These are phyloP conservation scores for Argentina anserina DNA, from an alignment of 306 rosid genomes.

Conservation along the genomic window DNA sequence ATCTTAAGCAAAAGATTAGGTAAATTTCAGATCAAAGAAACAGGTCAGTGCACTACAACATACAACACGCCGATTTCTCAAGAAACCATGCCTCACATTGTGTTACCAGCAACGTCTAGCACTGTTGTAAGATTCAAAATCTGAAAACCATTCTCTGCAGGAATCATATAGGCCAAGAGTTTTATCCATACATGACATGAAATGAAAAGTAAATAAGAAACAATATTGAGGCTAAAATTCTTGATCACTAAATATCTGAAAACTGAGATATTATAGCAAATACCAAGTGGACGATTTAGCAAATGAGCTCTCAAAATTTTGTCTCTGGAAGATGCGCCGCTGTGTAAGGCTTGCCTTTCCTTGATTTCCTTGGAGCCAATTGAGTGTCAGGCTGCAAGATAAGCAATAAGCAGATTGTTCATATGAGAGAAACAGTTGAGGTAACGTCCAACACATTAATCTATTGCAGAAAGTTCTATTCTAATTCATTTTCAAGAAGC, in stretches of 20 bases:
- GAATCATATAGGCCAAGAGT: not conserved
- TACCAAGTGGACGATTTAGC: not conserved
- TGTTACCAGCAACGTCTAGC: not conserved
- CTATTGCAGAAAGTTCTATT: not conserved
- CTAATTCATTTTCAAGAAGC: not conserved
- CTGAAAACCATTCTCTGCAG: not conserved
- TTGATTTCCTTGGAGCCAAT: slow-evolving; percentile 64
- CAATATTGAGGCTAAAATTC: not conserved
- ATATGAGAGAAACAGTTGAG: not conserved
- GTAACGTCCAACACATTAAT: not conserved
- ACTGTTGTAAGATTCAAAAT: not conserved
- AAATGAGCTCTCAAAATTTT: not conserved
- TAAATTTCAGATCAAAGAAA: not conserved
- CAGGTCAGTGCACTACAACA: not conserved
- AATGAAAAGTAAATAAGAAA: not conserved
- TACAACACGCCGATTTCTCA: not conserved
- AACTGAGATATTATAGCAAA: slow-evolving; percentile 9
- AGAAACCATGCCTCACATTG: not conserved
- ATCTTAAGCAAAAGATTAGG: not conserved
- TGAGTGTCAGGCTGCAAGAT: slow-evolving; percentile 64
- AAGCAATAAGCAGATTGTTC: not conserved
- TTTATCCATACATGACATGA: not conserved
- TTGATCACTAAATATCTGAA: not conserved
- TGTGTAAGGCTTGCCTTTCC: slow-evolving; percentile 58
- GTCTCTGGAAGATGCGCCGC: slow-evolving; percentile 65